A percentile compares a stretch with the other conserved stretches of the same genome.
Evolutionary conservation across 2,329 filamentous ascomycete species (phyloP).

Genomic region (Akanthomyces dipterigenus): DNA sequence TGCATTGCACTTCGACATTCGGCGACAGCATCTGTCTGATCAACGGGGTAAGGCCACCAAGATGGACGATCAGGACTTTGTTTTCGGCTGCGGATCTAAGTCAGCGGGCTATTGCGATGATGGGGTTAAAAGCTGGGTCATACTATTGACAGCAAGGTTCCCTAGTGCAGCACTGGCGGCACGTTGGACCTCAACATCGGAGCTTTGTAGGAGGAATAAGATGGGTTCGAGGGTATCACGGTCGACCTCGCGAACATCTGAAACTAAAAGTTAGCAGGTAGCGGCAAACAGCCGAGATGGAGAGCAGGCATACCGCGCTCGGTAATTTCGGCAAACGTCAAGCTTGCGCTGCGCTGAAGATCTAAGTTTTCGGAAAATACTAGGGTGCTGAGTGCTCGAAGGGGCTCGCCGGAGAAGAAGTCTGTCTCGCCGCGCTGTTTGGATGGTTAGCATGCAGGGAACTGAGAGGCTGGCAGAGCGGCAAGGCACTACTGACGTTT

Average conservation of each 20-base stretch:
- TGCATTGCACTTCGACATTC: constrained; percentile 98
- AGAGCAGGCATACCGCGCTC: constrained; percentile 68
- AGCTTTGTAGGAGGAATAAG: constrained; percentile 86
- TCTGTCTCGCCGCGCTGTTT: constrained; percentile 86
- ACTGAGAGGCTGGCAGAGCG: constrained; percentile 1
- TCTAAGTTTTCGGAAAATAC: constrained; percentile 99
- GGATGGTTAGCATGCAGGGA: constrained; percentile 18
- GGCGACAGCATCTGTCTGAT: constrained; percentile 98
- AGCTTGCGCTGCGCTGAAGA: constrained; percentile 89
- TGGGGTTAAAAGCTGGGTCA: constrained; percentile 24
- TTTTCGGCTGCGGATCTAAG: constrained; percentile 70
- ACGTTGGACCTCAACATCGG: constrained; percentile 93
- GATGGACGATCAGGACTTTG: constrained; percentile 90
- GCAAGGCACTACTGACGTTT: constrained; percentile 57
- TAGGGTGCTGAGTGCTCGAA: constrained; percentile 87
- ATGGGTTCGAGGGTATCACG: constrained; percentile 93
- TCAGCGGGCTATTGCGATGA: constrained; percentile 26
- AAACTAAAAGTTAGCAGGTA: constrained; percentile 14
- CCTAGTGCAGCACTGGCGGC: constrained; percentile 93
- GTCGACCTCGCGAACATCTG: constrained; percentile 95
- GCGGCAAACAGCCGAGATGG: not conserved
- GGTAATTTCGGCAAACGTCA: constrained; percentile 98
- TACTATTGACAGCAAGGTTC: constrained; percentile 96
- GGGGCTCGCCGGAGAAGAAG: constrained; percentile 94
- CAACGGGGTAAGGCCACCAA: constrained; percentile 82